A percentile compares a stretch with the other conserved stretches of the same genome.
Conservation (phyloP, 2,329 filamentous ascomycete species). For the Apiospora marii region DNA sequence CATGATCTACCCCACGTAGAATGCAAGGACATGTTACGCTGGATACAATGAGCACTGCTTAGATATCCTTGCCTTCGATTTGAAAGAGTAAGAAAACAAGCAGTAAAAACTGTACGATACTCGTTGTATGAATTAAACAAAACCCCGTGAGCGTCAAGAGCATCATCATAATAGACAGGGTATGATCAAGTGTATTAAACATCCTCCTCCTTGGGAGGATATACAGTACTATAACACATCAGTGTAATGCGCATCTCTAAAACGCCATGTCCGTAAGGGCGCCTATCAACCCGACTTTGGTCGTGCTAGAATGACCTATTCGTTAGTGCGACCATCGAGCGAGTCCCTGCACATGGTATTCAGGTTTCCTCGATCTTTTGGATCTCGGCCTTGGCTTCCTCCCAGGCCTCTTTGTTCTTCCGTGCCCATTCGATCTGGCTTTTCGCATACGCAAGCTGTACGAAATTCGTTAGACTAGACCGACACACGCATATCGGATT, state of each 20-base stretch:
- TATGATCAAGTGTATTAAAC: slow-evolving; percentile 12
- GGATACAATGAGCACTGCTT: slow-evolving; percentile 16
- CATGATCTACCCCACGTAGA: slow-evolving; percentile 32
- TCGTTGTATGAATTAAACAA: background rate
- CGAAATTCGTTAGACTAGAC: slow-evolving; percentile 38
- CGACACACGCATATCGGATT: slow-evolving; percentile 25
- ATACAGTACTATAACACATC: slow-evolving; percentile 18
- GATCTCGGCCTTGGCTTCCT: slow-evolving; percentile 86
- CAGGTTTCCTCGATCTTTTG: slow-evolving; percentile 80
- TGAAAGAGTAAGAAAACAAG: background rate
- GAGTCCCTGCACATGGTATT: slow-evolving; percentile 19
- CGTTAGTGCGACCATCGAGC: background rate
- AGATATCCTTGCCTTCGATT: background rate
- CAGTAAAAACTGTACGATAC: background rate
- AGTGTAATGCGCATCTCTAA: background rate
- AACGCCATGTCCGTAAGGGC: slow-evolving; percentile 10
- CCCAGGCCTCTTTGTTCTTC: slow-evolving; percentile 91
- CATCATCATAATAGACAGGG: background rate
- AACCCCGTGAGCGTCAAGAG: background rate
- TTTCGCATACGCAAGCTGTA: slow-evolving; percentile 86
- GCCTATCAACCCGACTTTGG: background rate
- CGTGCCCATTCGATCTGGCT: slow-evolving; percentile 95
- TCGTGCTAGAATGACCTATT: background rate
- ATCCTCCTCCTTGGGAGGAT: background rate
- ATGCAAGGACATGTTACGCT: slow-evolving; percentile 37